Conservation (phyloP, 768 basidiomycete genomes). For the Leccinum disarticulatum region DNA sequence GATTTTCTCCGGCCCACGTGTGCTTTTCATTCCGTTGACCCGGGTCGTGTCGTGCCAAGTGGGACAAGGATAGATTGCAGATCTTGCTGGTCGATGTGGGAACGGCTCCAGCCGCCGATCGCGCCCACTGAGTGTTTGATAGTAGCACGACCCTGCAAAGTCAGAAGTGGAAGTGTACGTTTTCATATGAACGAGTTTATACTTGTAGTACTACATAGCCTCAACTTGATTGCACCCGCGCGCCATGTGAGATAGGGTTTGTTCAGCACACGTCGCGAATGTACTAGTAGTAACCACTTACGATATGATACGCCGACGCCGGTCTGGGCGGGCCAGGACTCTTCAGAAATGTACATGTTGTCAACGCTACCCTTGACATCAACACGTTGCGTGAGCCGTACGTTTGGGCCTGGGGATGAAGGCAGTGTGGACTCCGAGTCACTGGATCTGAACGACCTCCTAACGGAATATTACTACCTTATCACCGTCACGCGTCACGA, state of each 20-base stretch:
- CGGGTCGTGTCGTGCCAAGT: conserved; percentile 34
- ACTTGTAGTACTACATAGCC: background rate
- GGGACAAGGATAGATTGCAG: conserved; percentile 55
- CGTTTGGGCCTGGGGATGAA: background rate
- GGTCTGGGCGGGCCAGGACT: background rate
- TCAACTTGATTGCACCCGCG: background rate
- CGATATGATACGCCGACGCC: background rate
- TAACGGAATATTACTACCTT: background rate
- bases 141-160: background rate
- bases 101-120: conserved; percentile 12
- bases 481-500: background rate
- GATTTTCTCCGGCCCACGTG: too few species aligned
- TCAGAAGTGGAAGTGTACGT: background rate
- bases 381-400: conserved; percentile 8
- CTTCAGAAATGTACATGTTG: background rate
- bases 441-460: background rate
- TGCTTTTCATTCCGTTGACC: background rate
- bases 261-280: background rate
- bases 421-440: background rate
- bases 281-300: background rate
- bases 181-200: background rate
- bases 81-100: conserved; percentile 46
- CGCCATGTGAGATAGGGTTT: background rate
- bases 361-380: background rate
- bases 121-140: background rate